These are phyloP conservation scores for Botrytis tulipae DNA, from an alignment of 2,329 filamentous ascomycete species.

Conservation along the genomic window DNA sequence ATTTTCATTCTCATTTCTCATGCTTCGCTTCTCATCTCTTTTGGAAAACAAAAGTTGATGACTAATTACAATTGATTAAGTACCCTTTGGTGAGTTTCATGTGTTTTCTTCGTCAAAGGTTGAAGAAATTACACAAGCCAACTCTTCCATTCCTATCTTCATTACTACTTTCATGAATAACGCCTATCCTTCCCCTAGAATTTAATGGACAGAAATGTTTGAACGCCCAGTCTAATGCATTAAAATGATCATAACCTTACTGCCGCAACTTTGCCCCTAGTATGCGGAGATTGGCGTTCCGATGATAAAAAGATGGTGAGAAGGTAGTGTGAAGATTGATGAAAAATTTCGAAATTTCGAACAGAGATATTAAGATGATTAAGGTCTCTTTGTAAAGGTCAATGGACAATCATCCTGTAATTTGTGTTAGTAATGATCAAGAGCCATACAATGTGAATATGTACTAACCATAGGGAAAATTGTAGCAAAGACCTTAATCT, in stretches of 20 bases:
- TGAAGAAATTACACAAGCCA: background rate
- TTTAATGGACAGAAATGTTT: slow-evolving; percentile 10
- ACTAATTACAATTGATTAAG: slow-evolving; percentile 16
- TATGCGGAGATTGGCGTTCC: slow-evolving; percentile 15
- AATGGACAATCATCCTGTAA: slow-evolving; percentile 24
- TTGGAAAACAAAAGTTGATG: background rate
- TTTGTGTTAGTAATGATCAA: slow-evolving; percentile 3
- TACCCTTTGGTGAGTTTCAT: background rate
- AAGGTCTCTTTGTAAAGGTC: slow-evolving; percentile 20
- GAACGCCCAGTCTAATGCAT: slow-evolving; percentile 19
- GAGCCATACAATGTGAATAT: background rate
- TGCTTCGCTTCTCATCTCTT: slow-evolving; percentile 5
- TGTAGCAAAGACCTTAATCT: slow-evolving; percentile 97
- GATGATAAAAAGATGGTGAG: slow-evolving; percentile 7
- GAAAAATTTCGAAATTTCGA: background rate
- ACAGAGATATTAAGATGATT: background rate
- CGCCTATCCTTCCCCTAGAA: slow-evolving; percentile 9
- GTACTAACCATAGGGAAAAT: slow-evolving; percentile 87
- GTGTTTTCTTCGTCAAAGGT: background rate
- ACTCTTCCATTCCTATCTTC: background rate
- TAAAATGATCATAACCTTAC: slow-evolving; percentile 15
- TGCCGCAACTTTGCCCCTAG: slow-evolving; percentile 12
- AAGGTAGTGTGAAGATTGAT: background rate
- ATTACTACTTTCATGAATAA: slow-evolving; percentile 14
- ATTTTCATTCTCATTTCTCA: slow-evolving; percentile 3